Evolutionary conservation across 1,284 basidiomycete species (phyloP).

Genomic region (Puccinia horiana): DNA sequence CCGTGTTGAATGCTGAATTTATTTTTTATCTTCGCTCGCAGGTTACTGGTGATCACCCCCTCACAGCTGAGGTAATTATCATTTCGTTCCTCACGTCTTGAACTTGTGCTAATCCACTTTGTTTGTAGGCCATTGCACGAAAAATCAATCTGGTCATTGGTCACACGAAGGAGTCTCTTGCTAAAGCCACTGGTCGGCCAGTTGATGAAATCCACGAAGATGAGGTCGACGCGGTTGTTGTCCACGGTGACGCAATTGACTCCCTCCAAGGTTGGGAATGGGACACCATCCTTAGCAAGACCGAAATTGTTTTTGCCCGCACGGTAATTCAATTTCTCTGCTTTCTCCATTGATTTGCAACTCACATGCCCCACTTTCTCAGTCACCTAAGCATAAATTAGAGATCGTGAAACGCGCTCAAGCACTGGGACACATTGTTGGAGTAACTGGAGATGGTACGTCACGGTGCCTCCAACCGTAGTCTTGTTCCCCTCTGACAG

Average conservation of each 20-base stretch:
- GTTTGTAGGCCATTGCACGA: slow-evolving; percentile 64
- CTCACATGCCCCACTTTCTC: background rate
- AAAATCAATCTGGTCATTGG: slow-evolving; percentile 67
- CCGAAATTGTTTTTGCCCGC: slow-evolving; percentile 71
- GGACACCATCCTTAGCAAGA: slow-evolving; percentile 66
- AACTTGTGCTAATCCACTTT: background rate
- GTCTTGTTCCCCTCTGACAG: background rate
- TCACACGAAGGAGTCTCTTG: slow-evolving; percentile 67
- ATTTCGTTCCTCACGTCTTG: background rate
- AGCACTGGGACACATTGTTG: slow-evolving; percentile 70
- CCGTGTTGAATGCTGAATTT: background rate
- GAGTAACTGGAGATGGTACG: slow-evolving; percentile 64
- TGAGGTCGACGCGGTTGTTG: slow-evolving; percentile 67
- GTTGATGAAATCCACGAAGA: slow-evolving; percentile 69
- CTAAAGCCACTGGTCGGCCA: slow-evolving; percentile 64
- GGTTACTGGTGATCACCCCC: slow-evolving; percentile 65
- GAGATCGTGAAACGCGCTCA: slow-evolving; percentile 73
- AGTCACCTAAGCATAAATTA: slow-evolving; percentile 70
- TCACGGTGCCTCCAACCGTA: background rate
- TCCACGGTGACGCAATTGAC: slow-evolving; percentile 66
- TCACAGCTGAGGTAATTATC: slow-evolving; percentile 60
- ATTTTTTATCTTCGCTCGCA: background rate
- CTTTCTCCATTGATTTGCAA: background rate
- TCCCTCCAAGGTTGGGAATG: slow-evolving; percentile 63
- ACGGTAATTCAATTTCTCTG: slow-evolving; percentile 57